Conservation (phyloP, 108 stramenopile genomes). For the Hondaea fermentalgiana region DNA sequence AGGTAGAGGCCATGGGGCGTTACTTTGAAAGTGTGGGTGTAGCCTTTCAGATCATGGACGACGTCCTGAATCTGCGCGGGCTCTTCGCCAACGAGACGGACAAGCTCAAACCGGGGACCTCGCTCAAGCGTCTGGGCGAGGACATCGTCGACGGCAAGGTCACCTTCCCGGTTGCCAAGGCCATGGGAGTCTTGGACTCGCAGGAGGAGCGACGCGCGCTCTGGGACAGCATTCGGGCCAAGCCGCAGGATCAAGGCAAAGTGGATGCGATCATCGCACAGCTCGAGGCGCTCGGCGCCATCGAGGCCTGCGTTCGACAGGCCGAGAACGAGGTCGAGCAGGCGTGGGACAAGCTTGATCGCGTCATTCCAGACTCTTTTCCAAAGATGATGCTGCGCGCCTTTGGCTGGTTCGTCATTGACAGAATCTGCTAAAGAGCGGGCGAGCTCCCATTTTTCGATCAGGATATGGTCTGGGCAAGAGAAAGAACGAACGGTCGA, state of each 20-base stretch:
- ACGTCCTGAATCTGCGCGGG: slow-evolving; percentile 26
- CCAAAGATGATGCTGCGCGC: slow-evolving; percentile 26
- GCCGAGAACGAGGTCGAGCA: slow-evolving; percentile 23
- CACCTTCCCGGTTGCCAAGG: slow-evolving; percentile 26
- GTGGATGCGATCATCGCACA: not conserved
- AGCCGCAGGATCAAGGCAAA: not conserved
- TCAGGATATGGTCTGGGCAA: too few species aligned
- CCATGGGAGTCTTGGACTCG: not conserved
- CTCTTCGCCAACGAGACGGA: slow-evolving; percentile 11
- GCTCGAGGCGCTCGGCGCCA: slow-evolving; percentile 8
- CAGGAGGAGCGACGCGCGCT: not conserved
- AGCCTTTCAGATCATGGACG: slow-evolving; percentile 30
- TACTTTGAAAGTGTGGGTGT: slow-evolving; percentile 26
- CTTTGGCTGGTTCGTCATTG: slow-evolving; percentile 23
- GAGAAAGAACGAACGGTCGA: too few species aligned
- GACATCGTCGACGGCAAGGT: slow-evolving; percentile 23
- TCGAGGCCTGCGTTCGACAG: not conserved
- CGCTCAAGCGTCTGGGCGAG: slow-evolving; percentile 19
- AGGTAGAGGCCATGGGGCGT: slow-evolving; percentile 15
- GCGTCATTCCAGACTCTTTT: slow-evolving; percentile 18
- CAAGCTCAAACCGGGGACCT: not conserved
- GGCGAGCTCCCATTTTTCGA: not conserved
- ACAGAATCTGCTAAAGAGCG: not conserved
- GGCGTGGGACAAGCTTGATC: slow-evolving; percentile 16
- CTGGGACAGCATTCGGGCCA: not conserved